phyloP scores from a whole-genome alignment of 1,284 basidiomycete genomes.

The Pseudozyma sp. region DNA sequence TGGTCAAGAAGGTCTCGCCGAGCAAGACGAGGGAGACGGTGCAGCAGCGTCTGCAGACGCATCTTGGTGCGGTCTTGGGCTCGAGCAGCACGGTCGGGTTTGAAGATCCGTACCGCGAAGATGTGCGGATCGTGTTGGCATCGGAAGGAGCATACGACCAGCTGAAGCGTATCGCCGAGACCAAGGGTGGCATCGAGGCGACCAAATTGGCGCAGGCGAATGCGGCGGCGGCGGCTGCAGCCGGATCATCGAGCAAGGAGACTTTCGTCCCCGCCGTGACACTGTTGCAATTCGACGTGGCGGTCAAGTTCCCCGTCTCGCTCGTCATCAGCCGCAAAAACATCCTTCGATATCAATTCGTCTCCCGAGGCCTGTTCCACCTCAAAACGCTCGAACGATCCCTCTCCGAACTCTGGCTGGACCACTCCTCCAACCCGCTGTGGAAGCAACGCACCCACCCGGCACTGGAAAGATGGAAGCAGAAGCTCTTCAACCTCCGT shows the following conservation, averaged over 20 bases:
- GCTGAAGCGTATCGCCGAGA: conserved; percentile 67
- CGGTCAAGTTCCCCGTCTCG: conserved; percentile 67
- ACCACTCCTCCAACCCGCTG: conserved; percentile 47
- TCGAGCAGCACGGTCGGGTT: conserved; percentile 65
- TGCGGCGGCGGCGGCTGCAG: conserved; percentile 36
- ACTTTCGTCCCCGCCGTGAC: conserved; percentile 49
- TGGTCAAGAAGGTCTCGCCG: conserved; percentile 62
- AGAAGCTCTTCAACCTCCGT: conserved; percentile 61
- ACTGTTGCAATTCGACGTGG: conserved; percentile 64
- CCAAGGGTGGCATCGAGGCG: conserved; percentile 66
- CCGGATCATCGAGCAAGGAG: conserved; percentile 69
- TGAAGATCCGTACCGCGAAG: conserved; percentile 65
- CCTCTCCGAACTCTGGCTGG: conserved; percentile 62
- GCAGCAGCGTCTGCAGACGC: conserved; percentile 63
- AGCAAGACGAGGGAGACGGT: conserved; percentile 71
- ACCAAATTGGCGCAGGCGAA: conserved; percentile 62
- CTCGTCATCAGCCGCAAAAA: conserved; percentile 68
- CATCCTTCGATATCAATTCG: conserved; percentile 67
- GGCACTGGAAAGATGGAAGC: conserved; percentile 64
- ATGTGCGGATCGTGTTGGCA: conserved; percentile 63
- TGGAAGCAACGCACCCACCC: conserved; percentile 58
- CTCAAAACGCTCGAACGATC: conserved; percentile 64
- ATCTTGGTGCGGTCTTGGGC: conserved; percentile 65
- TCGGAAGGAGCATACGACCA: conserved; percentile 66
- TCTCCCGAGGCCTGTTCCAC: conserved; percentile 63